Base-by-base conservation (phyloP, 192 early-diverging fungal species). In the Entophlyctis helioformis region DNA sequence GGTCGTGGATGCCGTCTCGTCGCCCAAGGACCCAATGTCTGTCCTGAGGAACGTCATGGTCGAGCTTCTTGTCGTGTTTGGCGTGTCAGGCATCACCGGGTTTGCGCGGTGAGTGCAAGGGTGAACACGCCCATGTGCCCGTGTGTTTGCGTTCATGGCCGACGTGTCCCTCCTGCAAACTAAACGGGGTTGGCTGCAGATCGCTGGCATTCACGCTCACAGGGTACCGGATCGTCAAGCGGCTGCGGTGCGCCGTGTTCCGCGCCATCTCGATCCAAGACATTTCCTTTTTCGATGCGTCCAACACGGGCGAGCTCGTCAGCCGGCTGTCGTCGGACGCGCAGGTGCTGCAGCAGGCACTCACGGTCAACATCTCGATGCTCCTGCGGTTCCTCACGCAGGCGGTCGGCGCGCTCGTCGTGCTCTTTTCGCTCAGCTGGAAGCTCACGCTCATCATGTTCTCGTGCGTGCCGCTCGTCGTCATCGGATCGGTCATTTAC, bases 381-480 rank as follows among this genome's bases (percentile, higher is more conserved):
- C 18, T 44, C 6, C 6, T 44, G 6, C 27, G 23, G 27, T 20
- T 18, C 18, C 20, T 44, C 19, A 7, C n/a, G 4, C 43, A 44
- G 32, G 20, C n/a, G 4, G 32, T 44, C 32, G 43, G 43, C 20
- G 37, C 27, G 26, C 5, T 44, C 6, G 8, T 44, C 13, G 18
- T 44, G 4, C 18, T 44, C 28, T 19, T 44, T 21, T 8, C 16
- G 28, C 21, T 44, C n/a, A 32, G 27, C 13, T 44, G 43, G 43
- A 44, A 44, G 32, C 32, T 44, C 28, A 44, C 43, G 5, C 20
- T 44, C 7, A 19, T 44, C 27, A 44, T 44, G 43, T 25, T 44
- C 32, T 37, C 43, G 8, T 6, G 15, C 32, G 43, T 44, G 6
- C 43, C 43, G 12, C 6, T 44, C n/a, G 43, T 44, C 4, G 43